Conservation (phyloP, 2,329 filamentous ascomycete genomes). For the Fusarium lyarnte region DNA sequence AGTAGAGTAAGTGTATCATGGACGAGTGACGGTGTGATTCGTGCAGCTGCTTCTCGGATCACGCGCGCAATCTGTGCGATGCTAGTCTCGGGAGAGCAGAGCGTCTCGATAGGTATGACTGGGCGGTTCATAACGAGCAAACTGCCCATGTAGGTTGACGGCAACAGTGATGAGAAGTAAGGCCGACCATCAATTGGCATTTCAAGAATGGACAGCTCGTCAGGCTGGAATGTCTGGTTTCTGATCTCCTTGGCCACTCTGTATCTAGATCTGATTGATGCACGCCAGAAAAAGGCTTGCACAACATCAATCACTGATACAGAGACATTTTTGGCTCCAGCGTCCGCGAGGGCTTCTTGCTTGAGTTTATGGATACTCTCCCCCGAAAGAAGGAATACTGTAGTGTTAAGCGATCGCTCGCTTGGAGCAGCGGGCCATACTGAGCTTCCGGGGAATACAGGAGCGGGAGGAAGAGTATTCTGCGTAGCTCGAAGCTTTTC, state of each 20-base stretch:
- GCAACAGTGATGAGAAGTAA: constrained; percentile 1
- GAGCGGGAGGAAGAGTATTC: background rate
- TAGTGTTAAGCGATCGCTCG: background rate
- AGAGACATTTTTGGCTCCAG: background rate
- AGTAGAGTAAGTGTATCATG: constrained; percentile 3
- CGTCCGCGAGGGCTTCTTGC: background rate
- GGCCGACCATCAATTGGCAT: constrained; percentile 10
- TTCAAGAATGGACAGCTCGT: constrained; percentile 4
- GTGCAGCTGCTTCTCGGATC: background rate
- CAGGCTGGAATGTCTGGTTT: background rate
- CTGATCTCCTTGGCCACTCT: background rate
- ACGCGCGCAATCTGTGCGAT: background rate
- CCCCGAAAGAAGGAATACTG: background rate
- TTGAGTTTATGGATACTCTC: constrained; percentile 8
- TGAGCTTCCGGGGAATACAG: background rate
- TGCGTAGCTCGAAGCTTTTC: background rate
- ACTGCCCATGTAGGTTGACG: constrained; percentile 8
- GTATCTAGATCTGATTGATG: constrained; percentile 2
- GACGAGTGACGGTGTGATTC: background rate
- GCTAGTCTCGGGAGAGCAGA: background rate
- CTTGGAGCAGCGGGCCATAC: background rate
- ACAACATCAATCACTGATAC: background rate
- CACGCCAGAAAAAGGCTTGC: constrained; percentile 11
- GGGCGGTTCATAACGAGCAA: background rate
- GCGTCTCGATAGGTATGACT: background rate